These are phyloP conservation scores for Papiliotrema nemorosa DNA, from an alignment of 1,284 basidiomycete species.

Conservation along the genomic window DNA sequence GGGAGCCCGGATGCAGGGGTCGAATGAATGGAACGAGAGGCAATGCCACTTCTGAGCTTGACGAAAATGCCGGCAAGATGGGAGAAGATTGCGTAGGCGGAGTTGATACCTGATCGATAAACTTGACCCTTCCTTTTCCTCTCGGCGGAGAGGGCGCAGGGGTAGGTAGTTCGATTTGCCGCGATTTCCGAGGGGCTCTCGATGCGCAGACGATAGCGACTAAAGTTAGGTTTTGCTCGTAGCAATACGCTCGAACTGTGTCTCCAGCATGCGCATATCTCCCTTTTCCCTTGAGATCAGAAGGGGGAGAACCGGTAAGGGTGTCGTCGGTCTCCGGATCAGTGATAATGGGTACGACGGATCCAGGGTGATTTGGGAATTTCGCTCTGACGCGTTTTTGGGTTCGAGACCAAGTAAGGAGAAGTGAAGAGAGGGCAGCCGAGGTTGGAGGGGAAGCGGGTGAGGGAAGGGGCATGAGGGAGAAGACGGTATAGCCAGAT, in stretches of 20 bases:
- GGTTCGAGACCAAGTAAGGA: constrained; percentile 36
- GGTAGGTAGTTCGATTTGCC: background rate
- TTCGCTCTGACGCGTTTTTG: constrained; percentile 35
- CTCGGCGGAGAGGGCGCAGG: background rate
- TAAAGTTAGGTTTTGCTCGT: constrained; percentile 31
- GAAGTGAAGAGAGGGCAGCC: constrained; percentile 29
- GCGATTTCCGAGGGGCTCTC: constrained; percentile 1
- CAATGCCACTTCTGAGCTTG: background rate
- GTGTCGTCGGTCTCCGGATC: constrained; percentile 25
- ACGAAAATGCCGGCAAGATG: background rate
- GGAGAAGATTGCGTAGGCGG: background rate
- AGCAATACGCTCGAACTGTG: constrained; percentile 40
- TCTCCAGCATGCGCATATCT: constrained; percentile 39
- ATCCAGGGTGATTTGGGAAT: constrained; percentile 32
- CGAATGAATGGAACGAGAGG: background rate
- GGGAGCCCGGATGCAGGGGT: constrained; percentile 9
- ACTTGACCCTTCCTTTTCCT: background rate
- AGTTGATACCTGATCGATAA: background rate
- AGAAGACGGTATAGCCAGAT: constrained; percentile 44
- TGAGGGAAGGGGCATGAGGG: constrained; percentile 34
- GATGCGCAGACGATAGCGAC: constrained; percentile 34
- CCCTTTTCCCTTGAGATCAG: background rate
- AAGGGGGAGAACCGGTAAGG: constrained; percentile 5
- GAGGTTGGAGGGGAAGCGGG: constrained; percentile 24
- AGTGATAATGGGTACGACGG: constrained; percentile 40